Evolutionary conservation across 106 monocot genomes (phyloP).

Genomic region (Phalaenopsis equestris): DNA sequence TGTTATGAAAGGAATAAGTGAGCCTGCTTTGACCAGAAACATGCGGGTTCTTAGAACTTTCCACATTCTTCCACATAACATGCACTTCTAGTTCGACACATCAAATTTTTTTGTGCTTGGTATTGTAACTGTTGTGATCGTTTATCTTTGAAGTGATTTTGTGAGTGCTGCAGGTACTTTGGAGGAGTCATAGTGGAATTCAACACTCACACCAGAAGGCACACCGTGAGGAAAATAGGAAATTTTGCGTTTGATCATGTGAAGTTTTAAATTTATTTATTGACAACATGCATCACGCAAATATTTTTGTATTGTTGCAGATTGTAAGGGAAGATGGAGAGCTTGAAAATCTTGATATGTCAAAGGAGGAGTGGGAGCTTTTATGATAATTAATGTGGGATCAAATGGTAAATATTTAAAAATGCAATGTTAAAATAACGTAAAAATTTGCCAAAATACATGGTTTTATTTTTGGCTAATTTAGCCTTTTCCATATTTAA

Average conservation of each 20-base stretch:
- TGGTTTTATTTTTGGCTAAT: too few relatives aligned
- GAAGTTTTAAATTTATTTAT: neutral
- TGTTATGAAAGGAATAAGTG: too few relatives aligned
- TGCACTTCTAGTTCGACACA: neutral
- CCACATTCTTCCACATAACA: too few relatives aligned
- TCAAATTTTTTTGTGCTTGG: neutral
- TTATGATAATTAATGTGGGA: constrained; percentile 7
- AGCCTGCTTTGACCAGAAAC: too few relatives aligned
- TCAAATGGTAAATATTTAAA: too few relatives aligned
- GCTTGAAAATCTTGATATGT: constrained; percentile 44
- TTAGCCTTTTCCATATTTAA: too few relatives aligned
- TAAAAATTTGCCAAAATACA: too few relatives aligned
- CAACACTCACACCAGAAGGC: constrained; percentile 34
- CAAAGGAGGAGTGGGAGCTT: constrained; percentile 51
- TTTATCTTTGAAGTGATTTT: neutral
- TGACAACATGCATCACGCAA: neutral
- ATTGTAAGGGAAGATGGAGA: constrained; percentile 45
- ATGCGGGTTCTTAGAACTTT: too few relatives aligned
- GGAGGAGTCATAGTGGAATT: constrained; percentile 51
- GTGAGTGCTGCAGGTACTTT: constrained; percentile 33
- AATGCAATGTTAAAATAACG: too few relatives aligned
- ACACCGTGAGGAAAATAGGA: constrained; percentile 50
- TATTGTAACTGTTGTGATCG: neutral
- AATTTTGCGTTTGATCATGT: neutral
- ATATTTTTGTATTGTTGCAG: constrained; percentile 17